These are phyloP conservation scores for Tetradesmus obliquus DNA, from an alignment of 139 green algal genomes.

Conservation along the genomic window DNA sequence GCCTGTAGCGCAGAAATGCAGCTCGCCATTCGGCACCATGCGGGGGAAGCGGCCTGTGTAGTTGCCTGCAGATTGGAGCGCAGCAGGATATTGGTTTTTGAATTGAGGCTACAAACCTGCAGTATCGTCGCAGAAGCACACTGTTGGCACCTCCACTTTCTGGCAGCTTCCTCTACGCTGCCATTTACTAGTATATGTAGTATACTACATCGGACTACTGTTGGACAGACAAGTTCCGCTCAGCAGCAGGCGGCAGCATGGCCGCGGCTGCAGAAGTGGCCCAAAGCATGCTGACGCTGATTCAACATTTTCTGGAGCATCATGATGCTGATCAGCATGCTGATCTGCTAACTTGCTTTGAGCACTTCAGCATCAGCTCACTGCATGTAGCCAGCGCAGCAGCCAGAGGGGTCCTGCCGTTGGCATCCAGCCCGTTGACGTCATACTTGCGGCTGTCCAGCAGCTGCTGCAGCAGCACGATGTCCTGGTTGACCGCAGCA, in stretches of 20 bases:
- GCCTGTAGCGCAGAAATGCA: background rate
- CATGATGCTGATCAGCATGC: too few species aligned
- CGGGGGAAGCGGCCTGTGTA: background rate
- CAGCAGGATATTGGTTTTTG: background rate
- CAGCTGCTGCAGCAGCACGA: background rate
- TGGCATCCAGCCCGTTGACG: background rate
- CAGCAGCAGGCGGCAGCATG: too few species aligned
- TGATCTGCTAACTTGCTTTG: too few species aligned
- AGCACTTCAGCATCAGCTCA: background rate
- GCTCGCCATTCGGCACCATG: background rate
- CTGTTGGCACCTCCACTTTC: background rate
- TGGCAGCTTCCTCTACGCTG: too few species aligned
- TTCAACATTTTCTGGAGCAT: too few species aligned
- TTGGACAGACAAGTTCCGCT: too few species aligned
- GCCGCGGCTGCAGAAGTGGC: too few species aligned
- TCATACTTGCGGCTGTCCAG: background rate
- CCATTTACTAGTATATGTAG: too few species aligned
- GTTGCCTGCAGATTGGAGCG: background rate
- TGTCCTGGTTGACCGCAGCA: background rate
- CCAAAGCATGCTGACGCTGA: too few species aligned
- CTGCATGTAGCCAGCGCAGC: background rate
- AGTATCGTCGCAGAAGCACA: background rate
- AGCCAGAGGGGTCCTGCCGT: background rate
- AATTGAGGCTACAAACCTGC: too few species aligned
- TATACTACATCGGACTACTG: too few species aligned